Evolutionary conservation across 495 filamentous ascomycete genomes (phyloP), one percentile per base, ranked within the genome.

Genomic region (Penicillium flavigenum): DNA sequence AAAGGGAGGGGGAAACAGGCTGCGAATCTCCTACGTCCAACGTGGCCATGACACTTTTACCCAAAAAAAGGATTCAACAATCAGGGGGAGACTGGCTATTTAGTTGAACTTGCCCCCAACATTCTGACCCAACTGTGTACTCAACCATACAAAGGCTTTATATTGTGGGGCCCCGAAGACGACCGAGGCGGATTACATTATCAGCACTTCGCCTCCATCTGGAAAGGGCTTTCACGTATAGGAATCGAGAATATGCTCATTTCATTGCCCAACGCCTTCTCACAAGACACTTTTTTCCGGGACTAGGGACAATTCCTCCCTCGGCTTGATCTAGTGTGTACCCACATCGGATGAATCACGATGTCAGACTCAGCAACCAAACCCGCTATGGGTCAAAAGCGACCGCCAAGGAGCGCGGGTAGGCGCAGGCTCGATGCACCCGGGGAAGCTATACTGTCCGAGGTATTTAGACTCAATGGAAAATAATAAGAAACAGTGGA

Each of bases 111-210:
- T 10, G 29, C 9, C 29, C 42, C 39, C 45, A 29, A 47, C 45
- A 29, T 16, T n/a, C 14, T 24, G 19, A 47, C 16, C 8, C 45
- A 46, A 46, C 43, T 29, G 27, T 29, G 27, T 27, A 27, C 43
- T n/a, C 39, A 16, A 42, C 16, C 39, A 42, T 10, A 5, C 0
- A n/a, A n/a, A n/a, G n/a, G n/a, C 24, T 26, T 29, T 9, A 9
- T 9, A 42, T n/a, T 26, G 45, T 47, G 45, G 45, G 44, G 20
- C 1, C 20, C 20, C n/a, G n/a, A n/a, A 20, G 20, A 1, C 1
- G 34, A 38, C 45, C 45, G 45, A 47, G 45, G 45, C 16, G 45
- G 45, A 47, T 47, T 47, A 47, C 45, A 47, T 47, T 47, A 47
- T 47, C 45, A 29, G 26, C 16, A 22, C 22, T 29, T 29, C n/a